Percentiles rank a stretch among this genome's conserved stretches.
phyloP scores from a whole-genome alignment of 2,329 filamentous ascomycete genomes.

The Chaetomium globosum region DNA sequence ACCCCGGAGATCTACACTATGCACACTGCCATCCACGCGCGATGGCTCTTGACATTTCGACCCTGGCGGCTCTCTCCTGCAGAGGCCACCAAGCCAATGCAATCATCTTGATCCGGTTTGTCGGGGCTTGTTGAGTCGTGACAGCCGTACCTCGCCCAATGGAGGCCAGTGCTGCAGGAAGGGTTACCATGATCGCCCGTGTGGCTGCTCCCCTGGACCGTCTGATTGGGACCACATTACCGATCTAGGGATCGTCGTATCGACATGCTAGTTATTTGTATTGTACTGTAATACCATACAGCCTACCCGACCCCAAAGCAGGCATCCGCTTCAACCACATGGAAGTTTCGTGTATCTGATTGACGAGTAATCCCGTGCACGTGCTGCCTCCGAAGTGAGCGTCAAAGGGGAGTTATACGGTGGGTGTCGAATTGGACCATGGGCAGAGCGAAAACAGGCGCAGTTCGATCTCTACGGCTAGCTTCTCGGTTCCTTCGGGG shows the following conservation, averaged over 20 bases:
- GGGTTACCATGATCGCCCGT: conserved; percentile 34
- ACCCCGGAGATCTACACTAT: background rate
- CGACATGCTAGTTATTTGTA: conserved; percentile 6
- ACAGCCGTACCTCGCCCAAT: conserved; percentile 34
- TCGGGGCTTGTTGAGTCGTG: background rate
- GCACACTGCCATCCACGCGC: conserved; percentile 5
- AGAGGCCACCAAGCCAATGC: conserved; percentile 19
- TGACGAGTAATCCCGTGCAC: background rate
- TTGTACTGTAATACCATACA: background rate
- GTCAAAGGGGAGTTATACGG: background rate
- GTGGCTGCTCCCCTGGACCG: conserved; percentile 35
- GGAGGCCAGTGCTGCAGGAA: conserved; percentile 28
- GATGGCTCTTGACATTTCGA: conserved; percentile 7
- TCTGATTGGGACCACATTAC: conserved; percentile 28
- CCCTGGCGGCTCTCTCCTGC: conserved; percentile 12
- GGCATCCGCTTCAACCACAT: background rate
- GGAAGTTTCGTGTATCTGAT: conserved; percentile 4
- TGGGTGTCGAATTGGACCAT: background rate
- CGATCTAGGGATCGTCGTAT: conserved; percentile 22
- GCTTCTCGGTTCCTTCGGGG: background rate
- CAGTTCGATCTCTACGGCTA: background rate
- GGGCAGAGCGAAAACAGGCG: background rate
- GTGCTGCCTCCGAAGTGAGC: background rate
- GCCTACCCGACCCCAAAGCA: background rate
- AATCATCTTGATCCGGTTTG: background rate